Base-by-base conservation (phyloP, 2,329 filamentous ascomycete species). In the Monilinia aucupariae region DNA sequence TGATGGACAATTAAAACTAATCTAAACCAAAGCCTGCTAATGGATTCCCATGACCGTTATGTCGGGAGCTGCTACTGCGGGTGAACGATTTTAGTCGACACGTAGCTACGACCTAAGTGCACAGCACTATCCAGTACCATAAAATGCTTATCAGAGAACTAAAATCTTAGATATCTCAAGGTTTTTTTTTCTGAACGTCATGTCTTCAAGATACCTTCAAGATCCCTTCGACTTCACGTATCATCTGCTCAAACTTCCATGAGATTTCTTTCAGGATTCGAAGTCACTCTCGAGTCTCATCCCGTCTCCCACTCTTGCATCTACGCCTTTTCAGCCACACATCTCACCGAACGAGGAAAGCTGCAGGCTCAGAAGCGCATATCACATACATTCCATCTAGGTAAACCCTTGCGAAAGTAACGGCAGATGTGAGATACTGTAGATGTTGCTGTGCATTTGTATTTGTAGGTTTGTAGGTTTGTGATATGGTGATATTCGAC, bases 11-110 rank as follows among this genome's bases (percentile, higher is more conserved):
- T 27, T 45, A 61, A 55, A 13, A 17, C 37, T 39, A 39, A 39
- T 15, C 15, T 39, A 39, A 15, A 47, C 4, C 43, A 56, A 30
- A 49, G 22, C 59, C 51, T 62, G 59, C 53, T 56, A 45, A 62
- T 56, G 51, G 51, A 61, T 62, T 62, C 59, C 59, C 59, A 62
- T 62, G 51, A 62, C 59, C 59, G 59, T 62, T 62, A 62, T 56
- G 43, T 56, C 51, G 59, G 59, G 59, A 62, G 59, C 51, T 56
- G 53, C 59, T 62, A 62, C 59, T 62, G 59, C 59, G 59, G 59
- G 59, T 62, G 51, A 56, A 62, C 59, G 43, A 62, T 62, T 62
- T 62, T 62, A 62, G 59, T 62, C 15, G 34, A 48, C 51, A 37
- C n/a, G 34, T 56, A 49, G 59, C 59, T 51, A 62, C 43, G 59